Evolutionary conservation across 805 yeast genomes (phyloP), one percentile per base, ranked within the genome.

Genomic region (Nakazawaea ambrosiae): DNA sequence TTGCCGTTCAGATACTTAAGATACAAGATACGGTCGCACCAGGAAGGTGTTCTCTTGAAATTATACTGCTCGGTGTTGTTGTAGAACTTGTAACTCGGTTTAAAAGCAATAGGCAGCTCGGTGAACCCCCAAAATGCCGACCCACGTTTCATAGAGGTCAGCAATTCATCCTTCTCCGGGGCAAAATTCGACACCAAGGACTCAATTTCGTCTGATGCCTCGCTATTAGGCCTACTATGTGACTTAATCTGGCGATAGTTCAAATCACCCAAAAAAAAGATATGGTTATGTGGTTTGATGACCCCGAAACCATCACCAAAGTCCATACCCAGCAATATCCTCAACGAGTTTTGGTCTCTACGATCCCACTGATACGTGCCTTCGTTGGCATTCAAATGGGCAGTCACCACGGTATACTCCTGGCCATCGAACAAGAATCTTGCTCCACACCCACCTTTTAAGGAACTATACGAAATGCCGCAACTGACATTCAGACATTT

Each of bases 11-110:
- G 55, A 18, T 78, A 73, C 2, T 64, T 52, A 39, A 72, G 70
- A 49, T 63, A 85, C 32, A 89, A 54, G 5, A 89, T 73, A 37
- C 97, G 60, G 54, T 89, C 97, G 57, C 96, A 88, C 95, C 95
- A 89, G 5, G 95, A 80, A 0, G 96, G 94, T 1, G 63, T 61
- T 39, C 96, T 65, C 46, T 76, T 78, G 2, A 54, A 29, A 42
- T 74, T 72, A 54, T 74, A 83, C 8, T 60, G 33, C 3, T 45
- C 36, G 0, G 78, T 65, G 23, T 73, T 70, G 2, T 68, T 41
- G 35, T 57, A 55, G 53, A 65, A 84, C 58, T 89, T 89, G 63
- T 81, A 89, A 0, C 95, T 83, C 9, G 95, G 96, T n/a, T 62
- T 63, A 54, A 89, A 89, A 0, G 49, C 48, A 12, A 89, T 68